Conservation (phyloP, 2,329 filamentous ascomycete species). For the Penicillium digitatum region DNA sequence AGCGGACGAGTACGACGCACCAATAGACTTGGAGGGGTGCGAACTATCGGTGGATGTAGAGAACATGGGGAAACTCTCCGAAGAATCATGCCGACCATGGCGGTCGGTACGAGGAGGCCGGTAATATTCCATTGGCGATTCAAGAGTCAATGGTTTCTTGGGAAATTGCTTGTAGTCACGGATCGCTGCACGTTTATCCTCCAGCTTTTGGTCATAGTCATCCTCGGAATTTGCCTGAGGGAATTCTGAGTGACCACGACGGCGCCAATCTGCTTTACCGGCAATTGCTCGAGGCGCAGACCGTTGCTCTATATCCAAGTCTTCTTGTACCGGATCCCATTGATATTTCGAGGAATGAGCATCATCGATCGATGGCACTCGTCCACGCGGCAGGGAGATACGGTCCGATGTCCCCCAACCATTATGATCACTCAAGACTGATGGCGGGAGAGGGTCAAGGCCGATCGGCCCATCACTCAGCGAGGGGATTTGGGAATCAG, state of each 20-base stretch:
- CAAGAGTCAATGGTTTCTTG: constrained; percentile 49
- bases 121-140: constrained; percentile 35
- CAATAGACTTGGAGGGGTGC: constrained; percentile 50
- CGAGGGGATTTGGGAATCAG: constrained; percentile 32
- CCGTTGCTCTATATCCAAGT: constrained; percentile 32
- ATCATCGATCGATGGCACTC: constrained; percentile 27
- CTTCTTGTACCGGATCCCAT: constrained; percentile 21
- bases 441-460: constrained; percentile 43
- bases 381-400: constrained; percentile 20
- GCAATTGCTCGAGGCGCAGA: constrained; percentile 42
- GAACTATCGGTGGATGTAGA: constrained; percentile 59
- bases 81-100: constrained; percentile 53
- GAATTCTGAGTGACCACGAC: constrained; percentile 24
- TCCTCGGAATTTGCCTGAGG: constrained; percentile 31
- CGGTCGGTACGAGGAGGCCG: constrained; percentile 31
- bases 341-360: constrained; percentile 21
- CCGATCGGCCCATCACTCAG: constrained; percentile 36
- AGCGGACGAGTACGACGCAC: constrained; percentile 47
- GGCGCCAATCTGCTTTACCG: constrained; percentile 38
- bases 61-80: constrained; percentile 62
- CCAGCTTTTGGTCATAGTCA: constrained; percentile 39
- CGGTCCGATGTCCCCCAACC: constrained; percentile 30
- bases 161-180: constrained; percentile 49
- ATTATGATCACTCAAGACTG: constrained; percentile 40
- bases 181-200: constrained; percentile 43